Percentiles rank a stretch among this genome's conserved stretches.
These are phyloP conservation scores for Phaeotremella fagi DNA, from an alignment of 768 basidiomycete genomes.

Conservation along the genomic window DNA sequence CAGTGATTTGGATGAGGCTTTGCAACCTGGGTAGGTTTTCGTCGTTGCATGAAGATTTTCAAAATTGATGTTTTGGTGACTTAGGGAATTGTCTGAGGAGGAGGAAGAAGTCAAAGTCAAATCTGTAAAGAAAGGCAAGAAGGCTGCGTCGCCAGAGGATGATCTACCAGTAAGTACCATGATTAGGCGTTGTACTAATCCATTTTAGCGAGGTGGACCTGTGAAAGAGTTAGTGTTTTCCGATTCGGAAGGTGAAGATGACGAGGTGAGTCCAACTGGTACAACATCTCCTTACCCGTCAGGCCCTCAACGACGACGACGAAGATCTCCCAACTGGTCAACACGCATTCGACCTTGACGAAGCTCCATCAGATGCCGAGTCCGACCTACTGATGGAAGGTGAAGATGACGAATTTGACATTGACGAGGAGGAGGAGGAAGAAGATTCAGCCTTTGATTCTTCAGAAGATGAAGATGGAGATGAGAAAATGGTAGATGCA, in stretches of 20 bases:
- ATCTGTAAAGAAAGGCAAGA: conserved; percentile 31
- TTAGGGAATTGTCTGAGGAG: conserved; percentile 36
- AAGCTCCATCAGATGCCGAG: conserved; percentile 36
- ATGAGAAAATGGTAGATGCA: conserved; percentile 28
- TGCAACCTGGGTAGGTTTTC: conserved; percentile 29
- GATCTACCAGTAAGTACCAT: conserved; percentile 19
- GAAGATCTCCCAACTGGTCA: conserved; percentile 28
- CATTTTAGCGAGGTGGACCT: conserved; percentile 20
- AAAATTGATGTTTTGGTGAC: conserved; percentile 9
- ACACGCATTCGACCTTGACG: conserved; percentile 44
- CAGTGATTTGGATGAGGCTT: conserved; percentile 42
- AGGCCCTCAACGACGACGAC: conserved; percentile 24
- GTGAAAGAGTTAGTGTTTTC: conserved; percentile 39
- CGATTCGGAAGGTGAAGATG: conserved; percentile 35
- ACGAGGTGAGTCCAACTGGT: conserved; percentile 17
- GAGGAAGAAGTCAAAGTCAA: conserved; percentile 40
- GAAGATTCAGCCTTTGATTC: conserved; percentile 42
- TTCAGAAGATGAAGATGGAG: conserved; percentile 36
- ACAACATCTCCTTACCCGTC: neutral
- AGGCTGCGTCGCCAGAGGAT: conserved; percentile 22
- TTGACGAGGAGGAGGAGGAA: conserved; percentile 25
- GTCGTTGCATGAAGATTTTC: neutral
- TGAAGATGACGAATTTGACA: conserved; percentile 30
- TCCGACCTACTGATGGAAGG: conserved; percentile 18
- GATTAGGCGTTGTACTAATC: neutral